These are phyloP conservation scores for Ampelocalamus luodianensis DNA, from an alignment of 176 grass and related monocot species.

Conservation along the genomic window DNA sequence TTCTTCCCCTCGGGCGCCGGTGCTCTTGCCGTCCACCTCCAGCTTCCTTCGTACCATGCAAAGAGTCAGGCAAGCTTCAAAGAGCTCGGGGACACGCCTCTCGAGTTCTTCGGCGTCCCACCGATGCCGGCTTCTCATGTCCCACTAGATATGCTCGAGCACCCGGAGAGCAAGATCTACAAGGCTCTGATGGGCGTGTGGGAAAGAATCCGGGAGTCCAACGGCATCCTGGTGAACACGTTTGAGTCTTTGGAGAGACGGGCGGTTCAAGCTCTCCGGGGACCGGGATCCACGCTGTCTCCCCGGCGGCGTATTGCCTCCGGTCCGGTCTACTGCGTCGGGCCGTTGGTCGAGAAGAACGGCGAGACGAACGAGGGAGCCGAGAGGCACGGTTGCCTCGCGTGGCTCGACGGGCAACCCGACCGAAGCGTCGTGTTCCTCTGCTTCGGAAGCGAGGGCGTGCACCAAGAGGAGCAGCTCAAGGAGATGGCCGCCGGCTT, in stretches of 20 bases:
- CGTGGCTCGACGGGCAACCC: conserved; percentile 35
- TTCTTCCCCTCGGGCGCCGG: conserved; percentile 45
- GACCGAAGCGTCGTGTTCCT: conserved; percentile 42
- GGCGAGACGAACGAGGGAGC: not conserved
- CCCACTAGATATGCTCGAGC: not conserved
- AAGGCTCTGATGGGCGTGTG: not conserved
- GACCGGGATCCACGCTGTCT: not conserved
- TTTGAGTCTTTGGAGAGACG: conserved; percentile 41
- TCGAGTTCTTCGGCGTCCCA: conserved; percentile 38
- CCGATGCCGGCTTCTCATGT: conserved; percentile 42
- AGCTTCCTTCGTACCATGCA: not conserved
- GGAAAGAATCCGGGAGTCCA: not conserved
- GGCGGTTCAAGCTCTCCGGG: conserved; percentile 16
- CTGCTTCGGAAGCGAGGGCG: conserved; percentile 42
- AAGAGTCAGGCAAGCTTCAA: not conserved
- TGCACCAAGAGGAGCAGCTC: no score
- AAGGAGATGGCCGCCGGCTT: conserved; percentile 33
- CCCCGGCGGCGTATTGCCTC: not conserved
- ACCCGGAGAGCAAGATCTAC: conserved; percentile 2
- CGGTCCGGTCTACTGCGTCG: conserved; percentile 38
- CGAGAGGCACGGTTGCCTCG: not conserved
- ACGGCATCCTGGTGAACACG: conserved; percentile 51
- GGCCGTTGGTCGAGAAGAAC: conserved; percentile 40
- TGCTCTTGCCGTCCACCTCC: conserved; percentile 35
- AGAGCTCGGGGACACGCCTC: conserved; percentile 11